phyloP scores from a whole-genome alignment of 495 filamentous ascomycete genomes.

The Xylaria longipes region DNA sequence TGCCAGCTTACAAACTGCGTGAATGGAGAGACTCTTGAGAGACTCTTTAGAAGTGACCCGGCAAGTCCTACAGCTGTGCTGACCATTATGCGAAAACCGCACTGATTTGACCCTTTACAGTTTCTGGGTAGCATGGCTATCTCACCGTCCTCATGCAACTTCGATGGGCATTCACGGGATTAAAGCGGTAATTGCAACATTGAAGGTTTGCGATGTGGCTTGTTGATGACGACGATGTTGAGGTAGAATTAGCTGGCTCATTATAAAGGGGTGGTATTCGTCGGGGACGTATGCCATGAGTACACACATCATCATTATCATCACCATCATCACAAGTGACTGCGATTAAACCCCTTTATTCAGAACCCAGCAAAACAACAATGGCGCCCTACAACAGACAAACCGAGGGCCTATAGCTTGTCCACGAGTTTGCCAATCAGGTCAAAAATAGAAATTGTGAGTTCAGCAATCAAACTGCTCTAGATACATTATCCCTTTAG shows the following conservation, averaged over 20 bases:
- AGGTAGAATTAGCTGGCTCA: background rate
- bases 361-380: constrained; percentile 20
- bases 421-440: constrained; percentile 43
- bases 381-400: constrained; percentile 34
- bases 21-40: background rate
- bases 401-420: constrained; percentile 45
- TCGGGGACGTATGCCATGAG: background rate
- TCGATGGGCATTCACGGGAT: background rate
- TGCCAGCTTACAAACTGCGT: background rate
- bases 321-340: background rate
- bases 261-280: constrained; percentile 2
- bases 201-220: background rate
- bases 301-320: background rate
- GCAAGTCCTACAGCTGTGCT: background rate
- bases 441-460: constrained; percentile 49
- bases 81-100: background rate
- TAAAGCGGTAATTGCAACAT: constrained; percentile 6
- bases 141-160: background rate
- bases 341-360: background rate
- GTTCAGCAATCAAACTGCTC: constrained; percentile 6
- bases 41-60: background rate
- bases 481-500: no score
- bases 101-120: background rate
- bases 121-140: background rate
- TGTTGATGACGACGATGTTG: background rate